Evolutionary conservation across 768 basidiomycete genomes (phyloP).

Genomic region (Pholiota molesta): DNA sequence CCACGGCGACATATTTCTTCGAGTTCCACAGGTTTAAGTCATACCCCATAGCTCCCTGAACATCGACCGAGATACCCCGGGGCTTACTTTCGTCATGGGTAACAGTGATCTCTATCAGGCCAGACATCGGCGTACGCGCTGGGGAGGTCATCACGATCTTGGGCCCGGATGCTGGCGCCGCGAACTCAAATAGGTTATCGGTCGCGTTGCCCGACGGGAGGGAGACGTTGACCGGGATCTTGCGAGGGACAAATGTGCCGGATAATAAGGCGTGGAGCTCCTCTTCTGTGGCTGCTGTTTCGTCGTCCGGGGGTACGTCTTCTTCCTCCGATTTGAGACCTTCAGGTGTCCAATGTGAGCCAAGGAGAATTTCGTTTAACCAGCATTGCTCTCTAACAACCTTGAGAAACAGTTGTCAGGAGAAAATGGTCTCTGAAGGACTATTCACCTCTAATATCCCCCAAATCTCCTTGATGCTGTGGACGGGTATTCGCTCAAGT

Average conservation of each 20-base stretch:
- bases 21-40: slow-evolving; percentile 57
- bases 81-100: slow-evolving; percentile 59
- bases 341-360: slow-evolving; percentile 67
- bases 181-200: slow-evolving; percentile 46
- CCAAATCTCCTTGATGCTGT: slow-evolving; percentile 74
- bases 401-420: slow-evolving; percentile 32
- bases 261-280: slow-evolving; percentile 67
- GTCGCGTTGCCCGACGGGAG: slow-evolving; percentile 48
- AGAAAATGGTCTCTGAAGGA: background rate
- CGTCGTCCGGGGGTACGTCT: slow-evolving; percentile 34
- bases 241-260: slow-evolving; percentile 55
- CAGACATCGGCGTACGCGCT: slow-evolving; percentile 63
- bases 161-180: slow-evolving; percentile 45
- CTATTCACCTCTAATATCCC: slow-evolving; percentile 66
- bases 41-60: slow-evolving; percentile 59
- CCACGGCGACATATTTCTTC: slow-evolving; percentile 78
- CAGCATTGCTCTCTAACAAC: slow-evolving; percentile 84
- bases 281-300: slow-evolving; percentile 47
- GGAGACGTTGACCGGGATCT: slow-evolving; percentile 76
- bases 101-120: slow-evolving; percentile 66
- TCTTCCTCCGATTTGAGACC: slow-evolving; percentile 32
- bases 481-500: slow-evolving; percentile 72
- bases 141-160: slow-evolving; percentile 70
- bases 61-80: slow-evolving; percentile 57
- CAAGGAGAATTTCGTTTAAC: slow-evolving; percentile 72